A percentile compares a stretch with the other conserved stretches of the same genome.
phyloP scores from a whole-genome alignment of 176 grass and related monocot species.

The Eragrostis curvula region DNA sequence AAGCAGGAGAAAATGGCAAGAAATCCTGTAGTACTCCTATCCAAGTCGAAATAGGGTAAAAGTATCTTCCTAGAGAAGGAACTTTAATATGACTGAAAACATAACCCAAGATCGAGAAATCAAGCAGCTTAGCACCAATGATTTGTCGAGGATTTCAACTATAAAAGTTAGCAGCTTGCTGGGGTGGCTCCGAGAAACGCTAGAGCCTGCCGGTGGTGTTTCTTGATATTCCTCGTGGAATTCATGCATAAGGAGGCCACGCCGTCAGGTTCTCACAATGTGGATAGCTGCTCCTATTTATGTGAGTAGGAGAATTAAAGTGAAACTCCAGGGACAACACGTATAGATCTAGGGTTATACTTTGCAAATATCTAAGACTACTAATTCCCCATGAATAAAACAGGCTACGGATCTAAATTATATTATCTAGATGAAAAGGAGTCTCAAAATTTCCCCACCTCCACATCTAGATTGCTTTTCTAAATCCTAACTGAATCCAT shows the following conservation, averaged over 20 bases:
- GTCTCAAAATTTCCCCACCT: not conserved
- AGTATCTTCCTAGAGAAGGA: not conserved
- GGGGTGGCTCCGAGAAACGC: not conserved
- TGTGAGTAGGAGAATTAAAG: not conserved
- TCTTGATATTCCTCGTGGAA: not conserved
- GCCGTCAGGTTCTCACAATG: not conserved
- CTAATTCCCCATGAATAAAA: not conserved
- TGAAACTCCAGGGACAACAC: too few species aligned
- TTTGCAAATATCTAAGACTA: not conserved
- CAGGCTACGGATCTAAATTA: not conserved
- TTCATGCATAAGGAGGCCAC: not conserved
- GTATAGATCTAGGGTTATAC: slow-evolving; percentile 17
- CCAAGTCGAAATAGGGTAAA: not conserved
- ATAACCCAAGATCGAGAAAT: too few species aligned
- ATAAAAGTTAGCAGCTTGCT: too few species aligned
- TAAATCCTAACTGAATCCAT: slow-evolving; percentile 13
- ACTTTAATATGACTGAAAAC: too few species aligned
- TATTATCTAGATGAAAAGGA: not conserved
- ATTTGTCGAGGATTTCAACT: too few species aligned
- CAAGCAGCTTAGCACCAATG: too few species aligned
- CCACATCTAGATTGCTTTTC: not conserved
- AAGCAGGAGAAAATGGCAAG: too few species aligned
- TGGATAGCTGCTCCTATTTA: not conserved
- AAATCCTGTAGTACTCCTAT: not conserved
- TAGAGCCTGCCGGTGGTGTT: not conserved